These are phyloP conservation scores for Ampelomyces quisqualis DNA, from an alignment of 2,329 filamentous ascomycete species.

Conservation along the genomic window DNA sequence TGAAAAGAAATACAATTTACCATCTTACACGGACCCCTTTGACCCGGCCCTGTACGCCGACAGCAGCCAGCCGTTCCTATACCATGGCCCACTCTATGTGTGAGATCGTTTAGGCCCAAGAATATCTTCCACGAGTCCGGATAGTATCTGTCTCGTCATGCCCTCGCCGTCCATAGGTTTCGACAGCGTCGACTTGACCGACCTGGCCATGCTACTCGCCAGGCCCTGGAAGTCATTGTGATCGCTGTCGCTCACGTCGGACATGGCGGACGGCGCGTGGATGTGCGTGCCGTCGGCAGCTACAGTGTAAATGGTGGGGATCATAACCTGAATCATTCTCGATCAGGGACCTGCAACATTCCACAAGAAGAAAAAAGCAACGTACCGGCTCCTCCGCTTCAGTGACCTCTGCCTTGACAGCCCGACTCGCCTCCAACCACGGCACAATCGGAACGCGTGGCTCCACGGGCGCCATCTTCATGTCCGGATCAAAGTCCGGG, in stretches of 20 bases:
- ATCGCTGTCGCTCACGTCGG: slow-evolving; percentile 60
- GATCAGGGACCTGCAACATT: background rate
- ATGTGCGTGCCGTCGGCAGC: slow-evolving; percentile 52
- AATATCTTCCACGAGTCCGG: slow-evolving; percentile 53
- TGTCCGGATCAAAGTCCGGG: slow-evolving; percentile 53
- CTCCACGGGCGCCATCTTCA: slow-evolving; percentile 34
- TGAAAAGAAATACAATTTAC: background rate
- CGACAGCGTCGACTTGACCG: slow-evolving; percentile 36
- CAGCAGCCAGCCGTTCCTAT: no score
- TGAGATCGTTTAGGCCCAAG: no score
- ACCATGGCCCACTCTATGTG: no score
- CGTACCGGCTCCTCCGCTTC: slow-evolving; percentile 30
- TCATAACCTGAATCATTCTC: slow-evolving; percentile 48
- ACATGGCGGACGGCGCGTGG: slow-evolving; percentile 55
- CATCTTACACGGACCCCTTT: slow-evolving; percentile 5
- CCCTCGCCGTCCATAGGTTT: slow-evolving; percentile 42
- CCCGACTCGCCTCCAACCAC: slow-evolving; percentile 19
- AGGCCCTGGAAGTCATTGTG: slow-evolving; percentile 58
- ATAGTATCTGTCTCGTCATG: slow-evolving; percentile 50
- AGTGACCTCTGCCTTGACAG: slow-evolving; percentile 21
- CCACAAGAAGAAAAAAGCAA: background rate
- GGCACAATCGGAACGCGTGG: slow-evolving; percentile 55
- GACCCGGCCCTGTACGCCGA: no score
- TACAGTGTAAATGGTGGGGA: slow-evolving; percentile 58
- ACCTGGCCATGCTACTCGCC: slow-evolving; percentile 50